Conservation (phyloP, 164 flowering plant species). For the Vitis cinerea region DNA sequence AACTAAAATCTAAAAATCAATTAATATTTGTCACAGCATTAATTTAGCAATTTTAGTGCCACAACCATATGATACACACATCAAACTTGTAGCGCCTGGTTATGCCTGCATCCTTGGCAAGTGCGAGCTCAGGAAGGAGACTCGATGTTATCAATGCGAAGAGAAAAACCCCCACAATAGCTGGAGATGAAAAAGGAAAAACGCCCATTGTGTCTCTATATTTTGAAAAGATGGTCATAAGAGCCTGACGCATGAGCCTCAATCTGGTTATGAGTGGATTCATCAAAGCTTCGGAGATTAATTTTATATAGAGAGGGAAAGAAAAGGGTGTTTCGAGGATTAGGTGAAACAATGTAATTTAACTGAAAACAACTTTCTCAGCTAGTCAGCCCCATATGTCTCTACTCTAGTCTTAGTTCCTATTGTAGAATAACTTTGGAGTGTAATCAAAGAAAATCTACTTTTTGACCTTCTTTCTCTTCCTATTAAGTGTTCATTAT, state of each 20-base stretch:
- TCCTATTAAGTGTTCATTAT: no score
- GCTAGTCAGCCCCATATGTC: no score
- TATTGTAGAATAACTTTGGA: slow-evolving; percentile 9
- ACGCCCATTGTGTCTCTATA: slow-evolving; percentile 10
- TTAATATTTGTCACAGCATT: not conserved
- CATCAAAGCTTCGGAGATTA: not conserved
- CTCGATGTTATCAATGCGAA: not conserved
- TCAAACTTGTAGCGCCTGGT: slow-evolving; percentile 41
- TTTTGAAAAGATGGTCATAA: not conserved
- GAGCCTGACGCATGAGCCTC: not conserved
- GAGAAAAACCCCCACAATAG: slow-evolving; percentile 2
- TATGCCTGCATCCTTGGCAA: slow-evolving; percentile 19
- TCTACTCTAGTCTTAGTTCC: not conserved
- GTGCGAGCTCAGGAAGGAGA: slow-evolving; percentile 13
- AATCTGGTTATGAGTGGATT: not conserved
- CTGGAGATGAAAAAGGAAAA: slow-evolving; percentile 2
- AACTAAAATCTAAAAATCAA: not conserved
- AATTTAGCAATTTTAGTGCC: no score
- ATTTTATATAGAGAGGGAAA: not conserved
- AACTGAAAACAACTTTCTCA: not conserved
- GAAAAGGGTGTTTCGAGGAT: not conserved
- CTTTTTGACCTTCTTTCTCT: not conserved
- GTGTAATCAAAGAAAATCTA: slow-evolving; percentile 24
- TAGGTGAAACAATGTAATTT: not conserved
- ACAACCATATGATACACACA: slow-evolving; percentile 9